Percentiles rank a stretch among this genome's conserved stretches.
phyloP scores from a whole-genome alignment of 306 rosid genomes.

The Hylodesmum podocarpum region DNA sequence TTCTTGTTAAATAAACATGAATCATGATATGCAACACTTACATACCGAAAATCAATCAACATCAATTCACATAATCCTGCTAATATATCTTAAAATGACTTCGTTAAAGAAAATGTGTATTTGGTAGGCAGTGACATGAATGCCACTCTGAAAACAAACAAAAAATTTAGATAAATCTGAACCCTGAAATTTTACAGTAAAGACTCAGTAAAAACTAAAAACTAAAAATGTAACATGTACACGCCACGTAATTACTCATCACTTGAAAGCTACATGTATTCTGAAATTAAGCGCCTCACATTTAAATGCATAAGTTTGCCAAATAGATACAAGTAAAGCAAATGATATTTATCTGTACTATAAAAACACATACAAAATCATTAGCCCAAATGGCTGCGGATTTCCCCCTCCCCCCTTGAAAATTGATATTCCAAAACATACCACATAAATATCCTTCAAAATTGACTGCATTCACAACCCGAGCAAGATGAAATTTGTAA shows the following conservation, averaged over 20 bases:
- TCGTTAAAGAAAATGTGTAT: neutral
- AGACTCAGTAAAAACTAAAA: neutral
- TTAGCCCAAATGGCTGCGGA: neutral
- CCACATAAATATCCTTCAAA: neutral
- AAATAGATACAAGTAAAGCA: neutral
- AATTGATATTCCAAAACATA: neutral
- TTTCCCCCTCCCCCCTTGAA: too few species aligned
- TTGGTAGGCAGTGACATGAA: neutral
- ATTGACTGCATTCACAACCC: conserved; percentile 1
- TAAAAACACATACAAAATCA: neutral
- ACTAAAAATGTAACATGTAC: neutral
- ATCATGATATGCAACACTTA: neutral
- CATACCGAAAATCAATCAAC: neutral
- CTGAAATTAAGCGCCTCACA: neutral
- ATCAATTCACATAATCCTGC: neutral
- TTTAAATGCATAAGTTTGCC: neutral
- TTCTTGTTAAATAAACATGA: neutral
- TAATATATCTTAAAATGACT: too few species aligned
- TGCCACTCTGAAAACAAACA: neutral
- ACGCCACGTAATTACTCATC: neutral
- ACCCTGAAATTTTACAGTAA: neutral
- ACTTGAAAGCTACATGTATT: neutral
- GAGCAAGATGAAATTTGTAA: neutral
- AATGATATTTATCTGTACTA: neutral
- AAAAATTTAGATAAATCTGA: neutral